Base-by-base conservation (phyloP, 139 green algal genomes). In the Coccomyxa sp. region DNA sequence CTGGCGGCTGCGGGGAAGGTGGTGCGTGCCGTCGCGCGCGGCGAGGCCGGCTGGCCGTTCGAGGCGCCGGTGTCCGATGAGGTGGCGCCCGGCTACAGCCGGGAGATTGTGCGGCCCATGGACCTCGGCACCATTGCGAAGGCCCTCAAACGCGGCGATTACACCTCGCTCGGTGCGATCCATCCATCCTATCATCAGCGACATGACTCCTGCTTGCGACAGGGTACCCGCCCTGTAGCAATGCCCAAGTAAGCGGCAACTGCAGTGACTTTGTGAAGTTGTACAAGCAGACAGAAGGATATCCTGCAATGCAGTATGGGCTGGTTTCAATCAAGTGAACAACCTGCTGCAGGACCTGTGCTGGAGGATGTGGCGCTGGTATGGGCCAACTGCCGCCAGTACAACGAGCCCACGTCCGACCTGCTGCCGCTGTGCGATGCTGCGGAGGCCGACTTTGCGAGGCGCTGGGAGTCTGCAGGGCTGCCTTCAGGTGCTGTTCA, bases 301-400 rank as follows among this genome's bases (percentile, higher is more conserved):
- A 51, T 51, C n/a, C 38, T 51, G 38, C 38, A 7, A 51, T 51
- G 38, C 7, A 51, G 38, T 7, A 51, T 51, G 38, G 38, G 38
- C 38, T 51, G 38, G 7, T 7, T 51, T 7, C 38, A 51, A 51
- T 51, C 3, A 51, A 51, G 38, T 51, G 38, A 51, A 11, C 38
- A 51, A 51, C 38, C 38, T 51, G 38, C 18, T 77, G 25, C 71
- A 77, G 71, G 71, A 3, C 23, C 28, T 77, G 71, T 38, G 71
- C 71, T 77, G 71, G 27, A 30, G 28, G 71, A 51, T 77, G 71
- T 38, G 0, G 25, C 30, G 51, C 81, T 85, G 81, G 59, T 89
- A 9, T 92, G 86, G 86, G 31, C 76, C 81, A 90, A 90, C 85
- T 90, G 86, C 85, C 76, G 71, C 23, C 59, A 80, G 13, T 89